Evolutionary conservation across 768 basidiomycete species (phyloP).

Genomic region (Leccinum imitatum): DNA sequence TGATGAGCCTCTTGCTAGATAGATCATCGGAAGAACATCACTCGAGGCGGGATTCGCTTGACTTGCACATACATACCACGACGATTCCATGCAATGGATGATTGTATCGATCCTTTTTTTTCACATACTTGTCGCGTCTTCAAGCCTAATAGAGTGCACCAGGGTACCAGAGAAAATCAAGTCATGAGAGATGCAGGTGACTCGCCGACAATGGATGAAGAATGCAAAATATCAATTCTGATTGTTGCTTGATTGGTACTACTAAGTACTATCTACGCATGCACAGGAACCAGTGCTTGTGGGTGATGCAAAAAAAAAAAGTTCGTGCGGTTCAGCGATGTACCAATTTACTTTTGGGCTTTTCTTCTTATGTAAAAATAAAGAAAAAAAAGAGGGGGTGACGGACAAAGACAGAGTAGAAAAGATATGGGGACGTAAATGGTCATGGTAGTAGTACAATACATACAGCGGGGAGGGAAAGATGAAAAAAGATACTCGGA

Average conservation of each 20-base stretch:
- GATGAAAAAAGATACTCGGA: neutral
- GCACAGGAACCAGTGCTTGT: neutral
- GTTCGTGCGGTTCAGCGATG: neutral
- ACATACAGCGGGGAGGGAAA: neutral
- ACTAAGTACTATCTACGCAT: too few species aligned
- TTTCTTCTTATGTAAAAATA: too few species aligned
- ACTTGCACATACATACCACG: neutral
- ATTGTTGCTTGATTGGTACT: neutral
- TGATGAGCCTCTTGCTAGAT: neutral
- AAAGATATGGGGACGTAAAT: neutral
- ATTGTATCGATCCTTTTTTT: too few species aligned
- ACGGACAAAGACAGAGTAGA: neutral
- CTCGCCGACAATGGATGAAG: neutral
- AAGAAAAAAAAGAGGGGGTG: too few species aligned
- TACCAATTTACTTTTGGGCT: too few species aligned
- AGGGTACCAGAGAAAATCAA: neutral
- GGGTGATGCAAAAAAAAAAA: neutral
- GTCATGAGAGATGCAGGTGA: neutral
- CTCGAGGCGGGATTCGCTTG: too few species aligned
- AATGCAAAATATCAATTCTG: neutral
- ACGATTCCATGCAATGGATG: neutral
- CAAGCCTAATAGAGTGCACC: neutral
- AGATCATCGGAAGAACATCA: too few species aligned
- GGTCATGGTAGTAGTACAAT: neutral
- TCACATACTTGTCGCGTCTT: neutral